Percentiles rank a stretch among this genome's conserved stretches.
These are phyloP conservation scores for Vicia villosa DNA, from an alignment of 306 rosid species.

Conservation along the genomic window DNA sequence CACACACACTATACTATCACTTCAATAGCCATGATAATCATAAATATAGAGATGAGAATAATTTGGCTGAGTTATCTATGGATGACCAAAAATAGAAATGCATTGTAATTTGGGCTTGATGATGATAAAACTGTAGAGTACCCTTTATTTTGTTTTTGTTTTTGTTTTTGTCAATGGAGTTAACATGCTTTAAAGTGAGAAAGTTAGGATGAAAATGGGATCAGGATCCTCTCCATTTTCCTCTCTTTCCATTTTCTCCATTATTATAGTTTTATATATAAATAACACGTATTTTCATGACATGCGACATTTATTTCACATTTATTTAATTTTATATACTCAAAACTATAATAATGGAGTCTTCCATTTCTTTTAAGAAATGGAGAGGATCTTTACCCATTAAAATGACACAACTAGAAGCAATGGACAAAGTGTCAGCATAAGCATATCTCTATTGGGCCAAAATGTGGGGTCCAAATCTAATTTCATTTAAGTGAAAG, in stretches of 20 bases:
- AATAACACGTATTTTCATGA: no score
- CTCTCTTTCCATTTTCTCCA: no score
- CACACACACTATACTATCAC: neutral
- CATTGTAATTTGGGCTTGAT: constrained; percentile 2
- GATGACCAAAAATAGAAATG: neutral
- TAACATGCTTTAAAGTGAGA: neutral
- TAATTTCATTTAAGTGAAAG: constrained; percentile 40
- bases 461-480: constrained; percentile 34
- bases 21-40: neutral
- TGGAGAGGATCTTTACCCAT: no score
- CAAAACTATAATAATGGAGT: no score
- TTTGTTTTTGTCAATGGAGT: neutral
- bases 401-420: constrained; percentile 32
- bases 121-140: neutral
- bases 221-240: no score
- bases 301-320: no score
- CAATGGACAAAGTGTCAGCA: constrained; percentile 27
- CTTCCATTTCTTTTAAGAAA: no score
- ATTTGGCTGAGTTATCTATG: neutral
- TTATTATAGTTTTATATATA: no score
- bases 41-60: neutral
- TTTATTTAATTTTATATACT: no score
- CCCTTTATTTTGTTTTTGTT: neutral
- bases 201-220: constrained; percentile 26
- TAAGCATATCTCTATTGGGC: constrained; percentile 27